Base-by-base conservation (phyloP, 192 early-diverging fungal genomes). In the Coemansia sp. region DNA sequence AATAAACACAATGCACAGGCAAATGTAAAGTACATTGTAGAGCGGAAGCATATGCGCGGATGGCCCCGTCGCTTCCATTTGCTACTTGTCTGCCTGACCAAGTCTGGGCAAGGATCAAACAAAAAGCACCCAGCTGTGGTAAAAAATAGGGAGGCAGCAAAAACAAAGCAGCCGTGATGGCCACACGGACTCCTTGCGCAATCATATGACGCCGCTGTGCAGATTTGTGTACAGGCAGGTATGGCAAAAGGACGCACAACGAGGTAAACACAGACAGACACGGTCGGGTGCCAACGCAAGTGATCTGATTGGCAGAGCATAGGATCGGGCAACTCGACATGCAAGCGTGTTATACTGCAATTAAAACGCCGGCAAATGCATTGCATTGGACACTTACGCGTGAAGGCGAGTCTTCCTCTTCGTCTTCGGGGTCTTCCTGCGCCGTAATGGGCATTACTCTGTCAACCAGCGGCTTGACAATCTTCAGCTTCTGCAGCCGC, bases 341-440 rank as follows among this genome's bases (percentile, higher is more conserved):
- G 43, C n/a, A 47, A 10, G 43, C 43, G 10, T 35, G 31, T 0
- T 35, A 35, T 35, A 35, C 31, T 35, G 31, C 31, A 35, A 35
- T 35, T 35, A 35, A 35, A 35, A 8, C 31, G 31, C 31, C 31
- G 31, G 8, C 31, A 35, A 35, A 35, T 8, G 31, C 31, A 35
- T 35, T 6, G 31, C 6, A 35, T 35, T 35, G 22, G 6, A 19
- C 59, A 69, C 75, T 75, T 69, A 80, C 77, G 39, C 82, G 83
- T 50, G 90, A 86, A 25, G 94, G 91, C 45, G 87, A 88, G 57
- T 96, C 94, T 21, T 94, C 94, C 65, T 92, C 90, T 7, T 76
- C 79, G 72, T 93, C 92, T 19, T 81, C 87, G 35, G 87, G 74
- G 53, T 93, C 92, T 50, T 89, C 87, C 74, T 94, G 90, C 31